Evolutionary conservation across 1,139 yeast genomes (phyloP).

Genomic region (Wickerhamiella infanticola): DNA sequence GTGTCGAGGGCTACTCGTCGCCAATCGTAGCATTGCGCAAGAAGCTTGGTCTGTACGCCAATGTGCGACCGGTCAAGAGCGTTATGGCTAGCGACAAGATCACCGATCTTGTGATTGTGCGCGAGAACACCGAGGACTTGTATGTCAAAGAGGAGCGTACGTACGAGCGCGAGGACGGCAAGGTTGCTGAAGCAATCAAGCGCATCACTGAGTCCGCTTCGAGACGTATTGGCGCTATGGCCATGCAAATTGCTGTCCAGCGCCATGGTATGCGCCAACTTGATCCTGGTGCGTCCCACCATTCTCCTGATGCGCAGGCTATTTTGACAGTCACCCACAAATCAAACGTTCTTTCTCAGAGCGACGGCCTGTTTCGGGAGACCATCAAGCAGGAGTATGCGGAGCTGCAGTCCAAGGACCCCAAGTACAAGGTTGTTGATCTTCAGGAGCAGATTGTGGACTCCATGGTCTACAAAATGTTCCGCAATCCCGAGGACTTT

Average conservation of each 20-base stretch:
- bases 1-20: constrained; percentile 92
- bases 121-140: constrained; percentile 96
- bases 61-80: constrained; percentile 92
- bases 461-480: constrained; percentile 97
- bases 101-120: constrained; percentile 92
- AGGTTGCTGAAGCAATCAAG: constrained; percentile 94
- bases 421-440: constrained; percentile 31
- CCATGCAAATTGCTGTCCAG: constrained; percentile 81
- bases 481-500: constrained; percentile 92
- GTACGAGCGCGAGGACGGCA: constrained; percentile 57
- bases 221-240: constrained; percentile 73
- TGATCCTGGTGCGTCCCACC: constrained; percentile 34
- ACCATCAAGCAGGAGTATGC: constrained; percentile 66
- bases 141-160: constrained; percentile 86
- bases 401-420: constrained; percentile 33
- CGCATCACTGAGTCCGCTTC: constrained; percentile 86
- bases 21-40: constrained; percentile 96
- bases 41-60: constrained; percentile 86
- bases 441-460: constrained; percentile 95
- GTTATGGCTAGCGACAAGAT: constrained; percentile 70
- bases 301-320: constrained; percentile 33
- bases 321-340: constrained; percentile 89
- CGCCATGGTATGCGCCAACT: constrained; percentile 67
- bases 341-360: constrained; percentile 80
- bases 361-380: constrained; percentile 95